Percentiles rank a stretch among this genome's conserved stretches.
Evolutionary conservation across 2,329 filamentous ascomycete genomes (phyloP).

Genomic region (Alternaria ventricosa): DNA sequence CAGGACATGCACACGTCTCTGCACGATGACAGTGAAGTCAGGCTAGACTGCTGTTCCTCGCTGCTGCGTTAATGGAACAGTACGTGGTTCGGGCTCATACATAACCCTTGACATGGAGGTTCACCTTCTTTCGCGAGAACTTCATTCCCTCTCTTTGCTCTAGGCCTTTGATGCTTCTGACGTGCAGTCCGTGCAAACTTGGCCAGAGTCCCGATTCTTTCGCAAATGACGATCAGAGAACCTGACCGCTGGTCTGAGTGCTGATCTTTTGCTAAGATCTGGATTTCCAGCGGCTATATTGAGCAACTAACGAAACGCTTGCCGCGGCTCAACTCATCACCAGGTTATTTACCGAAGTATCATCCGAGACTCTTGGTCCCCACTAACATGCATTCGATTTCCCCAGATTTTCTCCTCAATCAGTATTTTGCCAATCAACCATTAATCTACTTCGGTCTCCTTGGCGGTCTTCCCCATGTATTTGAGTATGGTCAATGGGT

Average conservation of each 20-base stretch:
- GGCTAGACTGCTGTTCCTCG: not conserved
- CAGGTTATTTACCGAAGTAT: not conserved
- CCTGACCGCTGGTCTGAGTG: not conserved
- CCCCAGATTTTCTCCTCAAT: not conserved
- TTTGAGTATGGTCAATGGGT: not conserved
- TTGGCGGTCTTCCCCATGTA: not conserved
- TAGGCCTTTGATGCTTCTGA: not conserved
- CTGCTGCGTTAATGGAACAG: not conserved
- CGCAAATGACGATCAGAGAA: not conserved
- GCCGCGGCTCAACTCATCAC: not conserved
- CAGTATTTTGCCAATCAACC: not conserved
- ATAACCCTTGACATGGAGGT: not conserved
- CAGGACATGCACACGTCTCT: not conserved
- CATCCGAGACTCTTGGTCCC: not conserved
- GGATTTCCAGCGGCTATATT: not conserved
- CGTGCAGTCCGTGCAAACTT: not conserved
- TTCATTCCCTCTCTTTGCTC: not conserved
- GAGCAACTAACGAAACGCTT: not conserved
- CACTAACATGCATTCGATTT: not conserved
- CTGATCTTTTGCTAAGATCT: not conserved
- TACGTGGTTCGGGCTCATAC: conserved; percentile 6
- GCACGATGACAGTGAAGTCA: conserved; percentile 8
- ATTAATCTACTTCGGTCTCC: not conserved
- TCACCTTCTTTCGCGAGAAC: not conserved
- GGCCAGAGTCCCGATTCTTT: not conserved